These are phyloP conservation scores for Centaurea solstitialis DNA, from an alignment of 129 eudicot species.

Conservation along the genomic window DNA sequence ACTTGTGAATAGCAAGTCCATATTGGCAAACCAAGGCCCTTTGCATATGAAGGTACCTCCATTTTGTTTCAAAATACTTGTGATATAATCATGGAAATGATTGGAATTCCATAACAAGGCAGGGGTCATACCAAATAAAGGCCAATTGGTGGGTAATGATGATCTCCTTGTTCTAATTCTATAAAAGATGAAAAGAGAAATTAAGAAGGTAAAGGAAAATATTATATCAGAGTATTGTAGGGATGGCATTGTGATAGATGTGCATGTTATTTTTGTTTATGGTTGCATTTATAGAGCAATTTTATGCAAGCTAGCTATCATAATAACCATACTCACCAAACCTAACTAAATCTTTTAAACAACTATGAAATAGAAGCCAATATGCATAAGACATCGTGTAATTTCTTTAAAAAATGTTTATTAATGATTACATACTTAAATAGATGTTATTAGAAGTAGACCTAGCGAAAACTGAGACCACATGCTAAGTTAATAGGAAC, in stretches of 20 bases:
- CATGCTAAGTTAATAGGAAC: too few relatives aligned
- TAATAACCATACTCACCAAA: not conserved
- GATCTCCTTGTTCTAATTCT: not conserved
- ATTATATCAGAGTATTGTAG: not conserved
- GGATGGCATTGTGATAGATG: not conserved
- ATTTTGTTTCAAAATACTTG: constrained; percentile 18
- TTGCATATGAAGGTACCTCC: constrained; percentile 31
- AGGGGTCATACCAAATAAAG: too few relatives aligned
- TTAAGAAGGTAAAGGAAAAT: not conserved
- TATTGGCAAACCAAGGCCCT: constrained; percentile 47
- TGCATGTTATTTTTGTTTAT: too few relatives aligned
- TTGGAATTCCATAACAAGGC: constrained; percentile 23
- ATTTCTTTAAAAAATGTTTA: too few relatives aligned
- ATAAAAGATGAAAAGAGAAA: not conserved
- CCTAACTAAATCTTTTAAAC: not conserved
- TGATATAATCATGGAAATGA: constrained; percentile 30
- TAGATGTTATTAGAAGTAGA: too few relatives aligned
- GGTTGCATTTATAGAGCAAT: not conserved
- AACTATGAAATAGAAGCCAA: too few relatives aligned
- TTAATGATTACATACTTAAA: too few relatives aligned
- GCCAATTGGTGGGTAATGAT: constrained; percentile 39
- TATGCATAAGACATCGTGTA: too few relatives aligned
- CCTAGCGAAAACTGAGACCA: too few relatives aligned
- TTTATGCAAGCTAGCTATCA: not conserved
- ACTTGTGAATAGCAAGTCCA: constrained; percentile 35